Conservation (phyloP, 495 filamentous ascomycete genomes). For the Penicillium argentinense region DNA sequence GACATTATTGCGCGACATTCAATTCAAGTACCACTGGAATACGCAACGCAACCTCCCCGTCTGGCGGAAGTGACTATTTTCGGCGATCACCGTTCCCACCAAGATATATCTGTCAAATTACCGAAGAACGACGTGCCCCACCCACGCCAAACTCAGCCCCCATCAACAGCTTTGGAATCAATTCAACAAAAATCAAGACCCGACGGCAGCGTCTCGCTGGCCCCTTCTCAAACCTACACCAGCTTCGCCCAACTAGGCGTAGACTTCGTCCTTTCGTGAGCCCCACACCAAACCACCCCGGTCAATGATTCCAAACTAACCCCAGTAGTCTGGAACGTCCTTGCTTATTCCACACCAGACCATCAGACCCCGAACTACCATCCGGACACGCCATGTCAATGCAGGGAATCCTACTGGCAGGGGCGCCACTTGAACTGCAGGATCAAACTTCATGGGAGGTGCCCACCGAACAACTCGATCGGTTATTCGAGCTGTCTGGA, state of each 20-base stretch:
- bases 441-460: slow-evolving; percentile 11
- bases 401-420: slow-evolving; percentile 10
- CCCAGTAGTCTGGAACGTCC: slow-evolving; percentile 13
- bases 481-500: slow-evolving; percentile 15
- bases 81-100: background rate
- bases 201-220: too few species aligned
- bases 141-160: background rate
- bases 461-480: slow-evolving; percentile 8
- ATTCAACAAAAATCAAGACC: too few species aligned
- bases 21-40: background rate
- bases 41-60: background rate
- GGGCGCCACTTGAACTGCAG: slow-evolving; percentile 5
- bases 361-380: background rate
- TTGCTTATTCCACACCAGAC: slow-evolving; percentile 13
- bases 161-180: too few species aligned
- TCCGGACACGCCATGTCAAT: slow-evolving; percentile 13
- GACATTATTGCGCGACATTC: slow-evolving; percentile 6
- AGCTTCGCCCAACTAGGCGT: slow-evolving; percentile 12
- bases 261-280: slow-evolving; percentile 22
- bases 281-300: background rate
- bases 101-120: slow-evolving; percentile 5
- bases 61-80: slow-evolving; percentile 6
- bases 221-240: too few species aligned
- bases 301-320: background rate
- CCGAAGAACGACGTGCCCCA: background rate